phyloP scores from a whole-genome alignment of 2,329 filamentous ascomycete species.

The Epichloe festucae region DNA sequence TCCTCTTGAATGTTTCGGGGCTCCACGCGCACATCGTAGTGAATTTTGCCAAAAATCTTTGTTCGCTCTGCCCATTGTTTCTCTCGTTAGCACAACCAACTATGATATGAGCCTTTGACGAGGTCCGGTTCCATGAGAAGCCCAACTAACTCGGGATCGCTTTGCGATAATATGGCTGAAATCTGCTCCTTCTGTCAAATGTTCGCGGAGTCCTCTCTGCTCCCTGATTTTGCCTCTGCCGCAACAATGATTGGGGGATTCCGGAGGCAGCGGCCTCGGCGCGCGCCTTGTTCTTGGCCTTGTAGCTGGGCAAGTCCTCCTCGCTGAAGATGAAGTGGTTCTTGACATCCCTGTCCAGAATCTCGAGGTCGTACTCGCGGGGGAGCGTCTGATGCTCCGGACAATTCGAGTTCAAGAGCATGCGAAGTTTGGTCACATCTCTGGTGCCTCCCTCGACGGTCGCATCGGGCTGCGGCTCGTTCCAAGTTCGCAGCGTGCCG shows the following conservation, averaged over 20 bases:
- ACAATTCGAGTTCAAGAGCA: slow-evolving; percentile 54
- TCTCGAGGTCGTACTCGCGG: slow-evolving; percentile 73
- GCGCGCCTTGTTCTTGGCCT: slow-evolving; percentile 35
- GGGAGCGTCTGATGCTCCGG: slow-evolving; percentile 65
- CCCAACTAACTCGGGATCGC: slow-evolving; percentile 57
- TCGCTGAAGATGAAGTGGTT: slow-evolving; percentile 93
- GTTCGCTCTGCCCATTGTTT: slow-evolving; percentile 53
- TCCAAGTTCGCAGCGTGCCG: slow-evolving; percentile 56
- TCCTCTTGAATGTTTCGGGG: slow-evolving; percentile 62
- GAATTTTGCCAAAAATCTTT: slow-evolving; percentile 56
- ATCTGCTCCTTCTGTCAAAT: slow-evolving; percentile 30
- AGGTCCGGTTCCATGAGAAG: neutral
- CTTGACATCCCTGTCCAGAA: slow-evolving; percentile 48
- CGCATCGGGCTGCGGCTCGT: slow-evolving; percentile 38
- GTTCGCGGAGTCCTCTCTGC: slow-evolving; percentile 27
- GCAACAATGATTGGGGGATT: slow-evolving; percentile 44
- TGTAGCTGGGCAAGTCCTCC: slow-evolving; percentile 60
- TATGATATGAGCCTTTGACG: neutral
- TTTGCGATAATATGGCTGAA: slow-evolving; percentile 51
- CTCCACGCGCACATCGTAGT: slow-evolving; percentile 63
- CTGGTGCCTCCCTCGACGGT: slow-evolving; percentile 26
- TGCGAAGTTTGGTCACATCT: slow-evolving; percentile 31
- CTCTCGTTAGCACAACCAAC: slow-evolving; percentile 10
- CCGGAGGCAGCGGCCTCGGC: slow-evolving; percentile 44
- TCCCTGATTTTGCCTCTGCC: slow-evolving; percentile 20